Conservation (phyloP, 148 eudicot genomes). For the Fallopia convolvulus region DNA sequence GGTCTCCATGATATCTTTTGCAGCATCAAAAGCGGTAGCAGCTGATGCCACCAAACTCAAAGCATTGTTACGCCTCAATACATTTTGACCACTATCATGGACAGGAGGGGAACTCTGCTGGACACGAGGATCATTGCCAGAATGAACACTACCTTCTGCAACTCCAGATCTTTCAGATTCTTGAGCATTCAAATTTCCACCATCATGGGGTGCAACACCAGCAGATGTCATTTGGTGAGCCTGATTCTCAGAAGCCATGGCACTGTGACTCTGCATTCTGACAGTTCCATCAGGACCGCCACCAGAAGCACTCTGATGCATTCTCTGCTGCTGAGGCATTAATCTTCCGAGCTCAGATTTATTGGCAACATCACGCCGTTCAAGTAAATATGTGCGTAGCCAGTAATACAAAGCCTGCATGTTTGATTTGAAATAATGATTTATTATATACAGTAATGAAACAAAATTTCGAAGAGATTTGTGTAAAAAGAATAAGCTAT, state of each 20-base stretch:
- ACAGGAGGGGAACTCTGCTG: constrained; percentile 52
- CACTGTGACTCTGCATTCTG: constrained; percentile 49
- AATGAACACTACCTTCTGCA: constrained; percentile 49
- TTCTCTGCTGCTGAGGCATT: constrained; percentile 89
- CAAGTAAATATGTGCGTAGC: constrained; percentile 95
- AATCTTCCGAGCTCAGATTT: constrained; percentile 83
- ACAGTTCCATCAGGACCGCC: constrained; percentile 48
- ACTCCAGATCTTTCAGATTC: constrained; percentile 67
- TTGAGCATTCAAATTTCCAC: constrained; percentile 57
- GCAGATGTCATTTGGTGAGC: constrained; percentile 50
- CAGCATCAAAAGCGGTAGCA: constrained; percentile 94
- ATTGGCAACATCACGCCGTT: constrained; percentile 95
- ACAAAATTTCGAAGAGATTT: neutral
- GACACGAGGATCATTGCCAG: constrained; percentile 54
- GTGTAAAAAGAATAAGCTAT: constrained; percentile 14
- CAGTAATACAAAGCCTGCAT: constrained; percentile 91
- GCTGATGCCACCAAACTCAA: constrained; percentile 79
- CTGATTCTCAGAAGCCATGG: constrained; percentile 56
- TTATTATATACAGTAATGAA: neutral
- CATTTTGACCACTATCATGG: constrained; percentile 63
- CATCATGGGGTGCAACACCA: constrained; percentile 48
- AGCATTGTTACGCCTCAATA: constrained; percentile 71
- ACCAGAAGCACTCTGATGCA: constrained; percentile 70
- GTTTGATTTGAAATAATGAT: neutral
- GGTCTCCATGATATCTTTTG: constrained; percentile 98